phyloP scores from a whole-genome alignment of 2,329 filamentous ascomycete species.

The Fusarium sp. region DNA sequence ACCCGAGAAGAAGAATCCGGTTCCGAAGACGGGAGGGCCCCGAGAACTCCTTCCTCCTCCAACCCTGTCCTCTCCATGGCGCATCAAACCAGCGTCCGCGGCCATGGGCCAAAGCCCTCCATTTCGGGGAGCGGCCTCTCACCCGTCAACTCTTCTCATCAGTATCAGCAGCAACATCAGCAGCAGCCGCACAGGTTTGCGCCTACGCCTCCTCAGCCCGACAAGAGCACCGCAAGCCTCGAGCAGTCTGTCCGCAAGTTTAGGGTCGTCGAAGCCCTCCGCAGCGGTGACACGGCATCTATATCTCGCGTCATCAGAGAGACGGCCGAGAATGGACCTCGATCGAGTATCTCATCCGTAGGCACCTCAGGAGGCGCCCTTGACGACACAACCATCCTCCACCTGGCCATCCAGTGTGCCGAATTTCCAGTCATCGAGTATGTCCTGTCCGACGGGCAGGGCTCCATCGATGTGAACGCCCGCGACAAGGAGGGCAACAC shows the following conservation, averaged over 20 bases:
- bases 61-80: conserved; percentile 51
- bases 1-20: conserved; percentile 65
- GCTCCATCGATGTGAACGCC: conserved; percentile 83
- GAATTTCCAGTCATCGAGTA: conserved; percentile 94
- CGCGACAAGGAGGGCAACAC: conserved; percentile 96
- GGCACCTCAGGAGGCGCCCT: conserved; percentile 60
- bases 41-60: conserved; percentile 47
- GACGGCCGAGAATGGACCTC: conserved; percentile 62
- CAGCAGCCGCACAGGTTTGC: conserved; percentile 34
- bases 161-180: conserved; percentile 25
- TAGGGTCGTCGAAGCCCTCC: conserved; percentile 90
- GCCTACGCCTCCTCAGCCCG: conserved; percentile 47
- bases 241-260: conserved; percentile 97
- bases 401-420: conserved; percentile 95
- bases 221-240: conserved; percentile 68
- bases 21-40: conserved; percentile 61
- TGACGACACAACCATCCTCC: conserved; percentile 89
- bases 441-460: conserved; percentile 80
- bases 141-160: conserved; percentile 52
- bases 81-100: conserved; percentile 51
- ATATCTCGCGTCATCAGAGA: conserved; percentile 89
- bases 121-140: conserved; percentile 54
- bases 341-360: conserved; percentile 69
- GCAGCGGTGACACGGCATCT: conserved; percentile 88
- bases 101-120: conserved; percentile 62